Conservation (phyloP, 441 rosid species). For the Hura crepitans region DNA sequence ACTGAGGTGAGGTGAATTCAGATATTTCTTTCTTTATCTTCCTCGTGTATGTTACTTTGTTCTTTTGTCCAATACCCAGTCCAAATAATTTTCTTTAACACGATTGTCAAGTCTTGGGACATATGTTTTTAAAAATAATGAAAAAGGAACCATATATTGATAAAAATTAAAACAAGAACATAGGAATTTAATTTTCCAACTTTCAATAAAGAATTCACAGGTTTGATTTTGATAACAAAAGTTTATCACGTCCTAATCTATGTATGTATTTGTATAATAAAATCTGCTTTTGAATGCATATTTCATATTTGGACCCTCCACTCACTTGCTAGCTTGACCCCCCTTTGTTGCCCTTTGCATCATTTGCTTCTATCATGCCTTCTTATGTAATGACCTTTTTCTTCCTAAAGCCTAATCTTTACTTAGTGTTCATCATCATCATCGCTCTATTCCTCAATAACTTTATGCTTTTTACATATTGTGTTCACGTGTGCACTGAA, state of each 20-base stretch:
- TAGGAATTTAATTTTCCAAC: conserved; percentile 1
- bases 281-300: conserved; percentile 17
- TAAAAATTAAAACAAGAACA: not conserved
- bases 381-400: not conserved
- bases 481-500: conserved; percentile 8
- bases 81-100: not conserved
- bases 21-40: not conserved
- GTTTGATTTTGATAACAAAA: conserved; percentile 23
- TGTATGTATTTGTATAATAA: not conserved
- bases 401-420: conserved; percentile 30
- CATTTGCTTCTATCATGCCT: conserved; percentile 24
- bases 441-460: not conserved
- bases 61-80: not conserved
- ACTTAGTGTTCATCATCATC: conserved; percentile 28
- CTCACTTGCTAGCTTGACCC: conserved; percentile 26
- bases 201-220: conserved; percentile 19
- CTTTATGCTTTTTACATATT: conserved; percentile 18
- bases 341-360: conserved; percentile 22
- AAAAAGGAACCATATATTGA: not conserved
- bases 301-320: conserved; percentile 48
- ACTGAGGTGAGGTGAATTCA: not conserved
- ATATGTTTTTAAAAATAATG: not conserved
- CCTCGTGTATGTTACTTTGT: not conserved
- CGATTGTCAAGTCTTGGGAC: not conserved
- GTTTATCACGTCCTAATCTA: conserved; percentile 11